Evolutionary conservation across 2,329 filamentous ascomycete species (phyloP).

Genomic region (Botrytis aclada): DNA sequence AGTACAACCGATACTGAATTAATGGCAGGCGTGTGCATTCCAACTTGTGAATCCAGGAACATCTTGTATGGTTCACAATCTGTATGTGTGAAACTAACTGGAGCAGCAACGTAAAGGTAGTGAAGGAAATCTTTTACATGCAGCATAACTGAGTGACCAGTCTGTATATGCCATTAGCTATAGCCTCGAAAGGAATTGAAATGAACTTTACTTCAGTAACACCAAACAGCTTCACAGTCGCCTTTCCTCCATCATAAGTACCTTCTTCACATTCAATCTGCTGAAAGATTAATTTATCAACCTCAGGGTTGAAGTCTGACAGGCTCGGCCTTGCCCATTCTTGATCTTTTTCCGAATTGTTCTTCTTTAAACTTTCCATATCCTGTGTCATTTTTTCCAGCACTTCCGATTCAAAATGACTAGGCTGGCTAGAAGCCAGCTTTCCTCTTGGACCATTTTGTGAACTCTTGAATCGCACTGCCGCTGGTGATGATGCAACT

Average conservation of each 20-base stretch:
- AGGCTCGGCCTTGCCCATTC: conserved; percentile 73
- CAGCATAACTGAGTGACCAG: conserved; percentile 86
- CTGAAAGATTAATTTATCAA: conserved; percentile 80
- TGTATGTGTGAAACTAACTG: conserved; percentile 71
- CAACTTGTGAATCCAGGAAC: conserved; percentile 76
- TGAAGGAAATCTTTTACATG: conserved; percentile 96
- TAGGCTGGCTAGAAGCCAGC: conserved; percentile 71
- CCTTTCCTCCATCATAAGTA: conserved; percentile 68
- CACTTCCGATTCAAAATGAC: conserved; percentile 88
- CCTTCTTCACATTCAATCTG: conserved; percentile 95
- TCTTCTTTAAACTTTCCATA: conserved; percentile 78
- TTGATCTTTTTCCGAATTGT: conserved; percentile 89
- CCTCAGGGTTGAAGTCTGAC: conserved; percentile 58
- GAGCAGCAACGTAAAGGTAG: conserved; percentile 91
- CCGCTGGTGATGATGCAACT: conserved; percentile 50
- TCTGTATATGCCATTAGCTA: conserved; percentile 38
- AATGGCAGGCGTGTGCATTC: conserved; percentile 70
- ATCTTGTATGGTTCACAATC: conserved; percentile 77
- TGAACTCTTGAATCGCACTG: conserved; percentile 59
- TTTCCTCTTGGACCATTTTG: conserved; percentile 61
- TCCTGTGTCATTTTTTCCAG: conserved; percentile 96
- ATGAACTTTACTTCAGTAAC: conserved; percentile 66
- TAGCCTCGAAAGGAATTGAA: background rate
- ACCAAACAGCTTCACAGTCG: conserved; percentile 88
- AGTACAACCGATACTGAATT: conserved; percentile 78